Evolutionary conservation across 495 filamentous ascomycete genomes (phyloP).

Genomic region (Tuber borchii): DNA sequence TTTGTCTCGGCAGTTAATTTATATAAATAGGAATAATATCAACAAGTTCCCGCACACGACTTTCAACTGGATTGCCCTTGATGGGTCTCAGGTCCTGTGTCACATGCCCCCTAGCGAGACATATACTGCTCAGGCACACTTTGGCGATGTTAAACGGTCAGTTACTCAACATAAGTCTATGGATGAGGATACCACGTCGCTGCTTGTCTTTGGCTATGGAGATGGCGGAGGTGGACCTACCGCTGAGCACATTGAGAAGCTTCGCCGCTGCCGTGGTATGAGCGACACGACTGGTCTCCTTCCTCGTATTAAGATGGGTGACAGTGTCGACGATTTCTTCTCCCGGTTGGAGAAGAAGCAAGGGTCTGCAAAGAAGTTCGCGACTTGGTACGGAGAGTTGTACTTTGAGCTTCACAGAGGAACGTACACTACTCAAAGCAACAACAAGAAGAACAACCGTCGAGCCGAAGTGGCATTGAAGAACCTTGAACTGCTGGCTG

Average conservation of each 20-base stretch:
- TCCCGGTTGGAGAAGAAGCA: constrained; percentile 67
- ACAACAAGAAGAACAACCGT: constrained; percentile 92
- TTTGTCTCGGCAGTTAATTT: constrained; percentile 36
- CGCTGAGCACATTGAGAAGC: constrained; percentile 88
- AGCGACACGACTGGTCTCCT: constrained; percentile 78
- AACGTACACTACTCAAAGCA: constrained; percentile 93
- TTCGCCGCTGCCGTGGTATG: constrained; percentile 87
- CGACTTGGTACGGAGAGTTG: constrained; percentile 96
- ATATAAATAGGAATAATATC: constrained; percentile 71
- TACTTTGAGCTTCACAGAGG: constrained; percentile 96
- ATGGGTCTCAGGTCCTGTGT: constrained; percentile 92
- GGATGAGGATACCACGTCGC: constrained; percentile 77
- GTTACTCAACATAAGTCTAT: constrained; percentile 90
- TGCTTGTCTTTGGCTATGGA: constrained; percentile 91
- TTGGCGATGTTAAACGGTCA: constrained; percentile 88
- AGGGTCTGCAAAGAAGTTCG: constrained; percentile 66
- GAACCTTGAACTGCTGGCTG: constrained; percentile 82
- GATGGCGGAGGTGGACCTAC: constrained; percentile 94
- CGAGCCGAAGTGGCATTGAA: constrained; percentile 75
- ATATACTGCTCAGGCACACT: constrained; percentile 77
- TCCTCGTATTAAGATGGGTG: constrained; percentile 81
- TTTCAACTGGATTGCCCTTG: constrained; percentile 93
- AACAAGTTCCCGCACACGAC: constrained; percentile 98
- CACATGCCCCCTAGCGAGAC: constrained; percentile 95
- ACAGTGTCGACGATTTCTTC: constrained; percentile 95